Percentiles rank a stretch among this genome's conserved stretches.
Evolutionary conservation across 306 rosid species (phyloP).

Genomic region (Sphenostylis stenocarpa): DNA sequence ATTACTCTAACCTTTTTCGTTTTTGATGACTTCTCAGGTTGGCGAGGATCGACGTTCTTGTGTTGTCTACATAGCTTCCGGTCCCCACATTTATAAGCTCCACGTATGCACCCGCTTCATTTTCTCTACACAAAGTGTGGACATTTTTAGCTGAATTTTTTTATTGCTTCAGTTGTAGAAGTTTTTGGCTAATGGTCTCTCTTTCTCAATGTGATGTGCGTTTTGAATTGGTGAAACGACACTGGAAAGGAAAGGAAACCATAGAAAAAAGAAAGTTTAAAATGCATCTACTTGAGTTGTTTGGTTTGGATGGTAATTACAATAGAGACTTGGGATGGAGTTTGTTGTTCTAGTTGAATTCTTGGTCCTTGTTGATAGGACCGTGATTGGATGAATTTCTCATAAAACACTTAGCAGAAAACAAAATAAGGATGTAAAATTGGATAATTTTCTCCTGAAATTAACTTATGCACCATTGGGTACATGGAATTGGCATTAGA

Average conservation of each 20-base stretch:
- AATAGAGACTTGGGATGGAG: conserved; percentile 4
- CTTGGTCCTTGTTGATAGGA: background rate
- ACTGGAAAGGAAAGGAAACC: background rate
- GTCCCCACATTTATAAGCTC: conserved; percentile 61
- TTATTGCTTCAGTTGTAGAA: background rate
- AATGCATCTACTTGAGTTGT: background rate
- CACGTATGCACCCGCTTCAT: conserved; percentile 45
- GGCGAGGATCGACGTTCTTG: conserved; percentile 44
- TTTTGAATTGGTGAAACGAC: background rate
- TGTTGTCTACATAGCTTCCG: conserved; percentile 78
- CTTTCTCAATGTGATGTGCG: background rate
- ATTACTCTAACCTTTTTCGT: background rate
- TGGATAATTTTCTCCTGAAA: background rate
- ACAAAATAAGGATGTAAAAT: background rate
- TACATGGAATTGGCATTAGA: background rate
- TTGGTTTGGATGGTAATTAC: background rate
- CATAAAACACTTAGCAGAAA: background rate
- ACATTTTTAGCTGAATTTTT: background rate
- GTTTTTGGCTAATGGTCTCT: background rate
- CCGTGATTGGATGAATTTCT: background rate
- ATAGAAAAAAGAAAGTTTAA: background rate
- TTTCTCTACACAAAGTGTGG: background rate
- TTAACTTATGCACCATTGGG: background rate
- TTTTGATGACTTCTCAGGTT: conserved; percentile 40
- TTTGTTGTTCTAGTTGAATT: conserved; percentile 4